phyloP scores from a whole-genome alignment of 1,284 basidiomycete species.

The Trichosporon sp. region DNA sequence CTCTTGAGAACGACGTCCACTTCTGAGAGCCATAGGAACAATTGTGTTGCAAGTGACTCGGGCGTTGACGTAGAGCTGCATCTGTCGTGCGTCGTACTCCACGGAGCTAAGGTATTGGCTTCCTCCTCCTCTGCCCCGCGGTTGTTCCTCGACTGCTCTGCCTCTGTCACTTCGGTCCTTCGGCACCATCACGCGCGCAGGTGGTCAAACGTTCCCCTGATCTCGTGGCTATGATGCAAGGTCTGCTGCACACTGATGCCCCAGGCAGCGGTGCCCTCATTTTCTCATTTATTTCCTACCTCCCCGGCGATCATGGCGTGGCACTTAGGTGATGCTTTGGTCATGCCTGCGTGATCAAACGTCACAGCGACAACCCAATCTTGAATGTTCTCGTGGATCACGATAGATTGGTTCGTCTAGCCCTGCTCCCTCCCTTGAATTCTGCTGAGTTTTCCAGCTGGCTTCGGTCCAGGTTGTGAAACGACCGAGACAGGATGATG shows the following conservation, averaged over 20 bases:
- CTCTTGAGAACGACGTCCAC: background rate
- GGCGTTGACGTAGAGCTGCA: background rate
- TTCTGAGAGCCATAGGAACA: background rate
- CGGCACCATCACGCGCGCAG: background rate
- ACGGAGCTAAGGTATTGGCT: background rate
- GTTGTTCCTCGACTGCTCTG: background rate
- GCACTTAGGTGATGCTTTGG: background rate
- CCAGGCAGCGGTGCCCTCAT: background rate
- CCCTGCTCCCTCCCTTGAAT: background rate
- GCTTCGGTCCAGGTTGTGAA: background rate
- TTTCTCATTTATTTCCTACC: background rate
- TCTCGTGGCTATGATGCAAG: background rate
- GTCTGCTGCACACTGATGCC: background rate
- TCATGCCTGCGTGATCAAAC: background rate
- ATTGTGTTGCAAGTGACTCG: background rate
- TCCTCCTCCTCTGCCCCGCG: background rate
- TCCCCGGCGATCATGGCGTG: background rate
- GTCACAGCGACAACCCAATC: constrained; percentile 3
- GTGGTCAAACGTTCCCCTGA: background rate
- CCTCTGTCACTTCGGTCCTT: background rate
- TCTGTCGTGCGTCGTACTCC: background rate
- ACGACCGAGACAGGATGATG: background rate
- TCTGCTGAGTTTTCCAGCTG: background rate
- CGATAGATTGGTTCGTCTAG: background rate
- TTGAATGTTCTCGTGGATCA: background rate